Evolutionary conservation across 768 basidiomycete species (phyloP), one percentile per base, ranked within the genome.

Genomic region (Galerina marginata): DNA sequence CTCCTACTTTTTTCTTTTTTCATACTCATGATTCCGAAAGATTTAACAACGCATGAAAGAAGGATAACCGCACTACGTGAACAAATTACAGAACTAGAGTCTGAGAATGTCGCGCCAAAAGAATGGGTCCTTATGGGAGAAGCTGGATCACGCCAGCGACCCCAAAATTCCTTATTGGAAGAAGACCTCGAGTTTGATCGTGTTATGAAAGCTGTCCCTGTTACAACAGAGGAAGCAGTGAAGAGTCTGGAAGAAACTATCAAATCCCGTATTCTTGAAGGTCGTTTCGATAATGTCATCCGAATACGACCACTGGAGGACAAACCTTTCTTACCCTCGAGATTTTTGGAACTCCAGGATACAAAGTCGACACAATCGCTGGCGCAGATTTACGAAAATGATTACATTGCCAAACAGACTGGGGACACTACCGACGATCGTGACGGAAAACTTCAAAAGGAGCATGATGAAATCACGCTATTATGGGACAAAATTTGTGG

Each of bases 121-220:
- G 89, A 93, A 61, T 99, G 97, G 97, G 88, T 89, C 6, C 81
- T 97, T 29, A 85, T 92, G 80, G 96, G 97, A 49, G 96, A 99
- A 75, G 93, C 94, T 36, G 86, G 85, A 20, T 86, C 94, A 6
- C 85, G 89, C 42, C 75, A 88, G 44, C 84, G 97, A 53, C 96
- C 97, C 4, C 87, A 93, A 71, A 95, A 99, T 73, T 91, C 92
- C 9, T 80, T 99, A 16, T 82, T 99, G 11, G 93, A 93, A 72
- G 92, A 99, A 71, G 93, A 97, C 73, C 83, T 99, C 33, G 96
- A 98, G 58, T 99, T 95, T 64, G 97, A 99, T 61, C 89, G 94
- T 29, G 86, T 89, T 23, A 86, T 89, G 78, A 96, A 95, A 74
- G 83, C 88, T 16, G 89, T 90, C 0, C 97, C 96, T 14, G 83